These are phyloP conservation scores for Favolaschia claudopus DNA, from an alignment of 768 basidiomycete genomes.

Conservation along the genomic window DNA sequence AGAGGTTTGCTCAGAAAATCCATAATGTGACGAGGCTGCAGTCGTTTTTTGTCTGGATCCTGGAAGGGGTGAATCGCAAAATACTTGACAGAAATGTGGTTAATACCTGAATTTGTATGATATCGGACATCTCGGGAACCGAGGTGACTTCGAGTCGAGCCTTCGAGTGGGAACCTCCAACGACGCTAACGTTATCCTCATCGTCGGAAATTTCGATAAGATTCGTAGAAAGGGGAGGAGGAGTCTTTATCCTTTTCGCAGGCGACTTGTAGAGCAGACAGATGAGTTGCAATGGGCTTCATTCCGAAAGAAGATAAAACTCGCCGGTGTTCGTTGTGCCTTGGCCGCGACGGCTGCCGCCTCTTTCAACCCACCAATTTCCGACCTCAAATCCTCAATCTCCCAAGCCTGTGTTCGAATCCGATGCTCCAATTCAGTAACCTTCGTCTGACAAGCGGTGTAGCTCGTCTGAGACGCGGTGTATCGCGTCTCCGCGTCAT, in stretches of 20 bases:
- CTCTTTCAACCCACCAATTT: too few relatives aligned
- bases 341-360: too few relatives aligned
- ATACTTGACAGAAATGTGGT: too few relatives aligned
- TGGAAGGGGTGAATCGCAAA: too few relatives aligned
- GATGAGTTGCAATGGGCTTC: too few relatives aligned
- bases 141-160: too few relatives aligned
- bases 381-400: too few relatives aligned
- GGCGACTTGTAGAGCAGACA: too few relatives aligned
- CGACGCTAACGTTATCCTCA: not conserved
- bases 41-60: too few relatives aligned
- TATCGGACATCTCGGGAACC: too few relatives aligned
- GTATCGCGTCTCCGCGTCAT: not conserved
- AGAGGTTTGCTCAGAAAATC: not conserved
- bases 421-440: not conserved
- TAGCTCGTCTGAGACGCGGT: not conserved
- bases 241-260: not conserved
- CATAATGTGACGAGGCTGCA: not conserved
- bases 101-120: too few relatives aligned
- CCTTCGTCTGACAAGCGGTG: not conserved
- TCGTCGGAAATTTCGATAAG: conserved; percentile 18
- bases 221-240: not conserved
- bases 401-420: not conserved
- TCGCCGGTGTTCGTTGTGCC: not conserved
- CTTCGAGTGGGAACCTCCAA: too few relatives aligned
- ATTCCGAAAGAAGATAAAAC: not conserved